Percentiles rank a stretch among this genome's conserved stretches.
phyloP scores from a whole-genome alignment of 495 filamentous ascomycete genomes.

The Aspergillus sparsus region DNA sequence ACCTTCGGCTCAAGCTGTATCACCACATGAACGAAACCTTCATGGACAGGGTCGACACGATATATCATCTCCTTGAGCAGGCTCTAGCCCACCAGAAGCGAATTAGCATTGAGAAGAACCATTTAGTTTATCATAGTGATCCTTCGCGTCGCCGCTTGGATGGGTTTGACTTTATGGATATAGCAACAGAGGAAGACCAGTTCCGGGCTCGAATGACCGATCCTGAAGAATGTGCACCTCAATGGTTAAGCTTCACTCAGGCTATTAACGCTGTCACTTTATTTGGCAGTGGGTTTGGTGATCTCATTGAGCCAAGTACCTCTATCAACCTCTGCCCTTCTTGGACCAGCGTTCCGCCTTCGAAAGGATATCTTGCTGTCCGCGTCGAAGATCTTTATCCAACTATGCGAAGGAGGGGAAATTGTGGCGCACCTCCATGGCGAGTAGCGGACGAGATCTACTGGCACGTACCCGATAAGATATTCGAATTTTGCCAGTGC shows the following conservation, averaged over 20 bases:
- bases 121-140: background rate
- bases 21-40: too few relatives aligned
- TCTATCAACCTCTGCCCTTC: background rate
- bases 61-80: conserved; percentile 8
- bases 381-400: background rate
- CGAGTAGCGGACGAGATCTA: background rate
- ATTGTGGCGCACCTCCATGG: background rate
- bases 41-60: too few relatives aligned
- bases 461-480: conserved; percentile 8
- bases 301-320: background rate
- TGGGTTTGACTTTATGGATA: conserved; percentile 14
- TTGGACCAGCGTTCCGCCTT: background rate
- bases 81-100: background rate
- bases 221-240: background rate
- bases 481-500: conserved; percentile 6
- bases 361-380: background rate
- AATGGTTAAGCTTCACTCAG: background rate
- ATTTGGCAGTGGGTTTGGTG: conserved; percentile 9
- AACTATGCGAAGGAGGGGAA: conserved; percentile 5
- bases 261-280: conserved; percentile 6
- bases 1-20: background rate
- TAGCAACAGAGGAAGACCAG: conserved; percentile 5
- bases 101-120: background rate
- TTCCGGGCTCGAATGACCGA: conserved; percentile 7
- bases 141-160: background rate